These are phyloP conservation scores for Clonostachys chloroleuca DNA, from an alignment of 2,329 filamentous ascomycete genomes.

Conservation along the genomic window DNA sequence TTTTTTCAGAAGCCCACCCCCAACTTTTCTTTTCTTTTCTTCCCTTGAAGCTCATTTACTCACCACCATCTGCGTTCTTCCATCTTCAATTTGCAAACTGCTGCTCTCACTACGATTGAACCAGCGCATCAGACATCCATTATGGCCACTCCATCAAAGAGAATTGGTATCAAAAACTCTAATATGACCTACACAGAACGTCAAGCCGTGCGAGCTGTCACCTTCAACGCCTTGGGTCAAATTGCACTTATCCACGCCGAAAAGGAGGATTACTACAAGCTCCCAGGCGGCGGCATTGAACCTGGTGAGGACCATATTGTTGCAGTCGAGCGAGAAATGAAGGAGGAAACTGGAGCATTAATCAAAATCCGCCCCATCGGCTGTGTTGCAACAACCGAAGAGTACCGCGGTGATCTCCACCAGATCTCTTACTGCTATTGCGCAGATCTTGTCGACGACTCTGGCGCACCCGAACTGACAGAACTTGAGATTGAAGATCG, in stretches of 20 bases:
- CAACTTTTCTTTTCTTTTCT: no score
- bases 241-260: constrained; percentile 4
- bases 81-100: no score
- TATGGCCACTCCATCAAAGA: constrained; percentile 1
- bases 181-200: constrained; percentile 1
- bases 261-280: constrained; percentile 6
- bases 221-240: background rate
- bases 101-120: no score
- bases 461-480: constrained; percentile 4
- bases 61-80: no score
- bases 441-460: constrained; percentile 4
- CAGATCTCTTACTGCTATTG: constrained; percentile 6
- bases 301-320: constrained; percentile 1
- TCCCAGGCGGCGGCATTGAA: constrained; percentile 7
- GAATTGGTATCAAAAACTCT: constrained; percentile 2
- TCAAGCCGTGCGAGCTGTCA: constrained; percentile 4
- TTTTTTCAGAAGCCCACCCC: no score
- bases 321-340: constrained; percentile 3
- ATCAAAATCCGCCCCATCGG: background rate
- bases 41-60: no score
- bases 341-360: constrained; percentile 4
- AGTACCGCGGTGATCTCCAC: constrained; percentile 6
- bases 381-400: constrained; percentile 5
- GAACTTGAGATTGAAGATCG: constrained; percentile 4
- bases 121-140: background rate